These are phyloP conservation scores for Penicillium roqueforti DNA, from an alignment of 495 filamentous ascomycete genomes.

Conservation along the genomic window DNA sequence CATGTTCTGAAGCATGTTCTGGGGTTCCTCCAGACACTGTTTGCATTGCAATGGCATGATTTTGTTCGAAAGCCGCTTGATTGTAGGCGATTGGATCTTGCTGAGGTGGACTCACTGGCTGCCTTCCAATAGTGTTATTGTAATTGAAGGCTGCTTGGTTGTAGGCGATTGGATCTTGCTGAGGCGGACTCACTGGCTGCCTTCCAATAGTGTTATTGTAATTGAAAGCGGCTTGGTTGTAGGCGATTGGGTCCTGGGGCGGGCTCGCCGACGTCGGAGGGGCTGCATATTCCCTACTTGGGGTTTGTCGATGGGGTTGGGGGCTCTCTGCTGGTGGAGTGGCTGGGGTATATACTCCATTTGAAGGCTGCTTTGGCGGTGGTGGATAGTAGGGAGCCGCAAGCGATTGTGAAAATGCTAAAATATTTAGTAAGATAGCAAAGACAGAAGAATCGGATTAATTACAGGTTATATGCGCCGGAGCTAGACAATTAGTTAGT, in stretches of 20 bases:
- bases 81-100: background rate
- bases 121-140: too few relatives aligned
- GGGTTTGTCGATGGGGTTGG: conserved; percentile 1
- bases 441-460: too few relatives aligned
- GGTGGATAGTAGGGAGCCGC: conserved; percentile 38
- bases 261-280: conserved; percentile 12
- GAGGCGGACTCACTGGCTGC: conserved; percentile 26
- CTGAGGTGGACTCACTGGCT: conserved; percentile 12
- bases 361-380: conserved; percentile 28
- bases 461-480: conserved; percentile 24
- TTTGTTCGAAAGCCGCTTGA: background rate
- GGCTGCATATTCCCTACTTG: too few relatives aligned
- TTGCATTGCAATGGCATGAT: conserved; percentile 13
- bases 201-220: conserved; percentile 7
- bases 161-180: too few relatives aligned
- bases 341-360: conserved; percentile 1
- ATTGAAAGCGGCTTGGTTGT: background rate
- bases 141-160: too few relatives aligned
- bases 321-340: background rate
- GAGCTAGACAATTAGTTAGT: conserved; percentile 8
- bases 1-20: conserved; percentile 39
- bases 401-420: conserved; percentile 22
- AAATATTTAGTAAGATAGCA: background rate
- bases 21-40: conserved; percentile 46
- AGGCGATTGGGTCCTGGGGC: too few relatives aligned